Evolutionary conservation across 768 basidiomycete genomes (phyloP), one percentile per base, ranked within the genome.

Genomic region (Leccinum disarticulatum): DNA sequence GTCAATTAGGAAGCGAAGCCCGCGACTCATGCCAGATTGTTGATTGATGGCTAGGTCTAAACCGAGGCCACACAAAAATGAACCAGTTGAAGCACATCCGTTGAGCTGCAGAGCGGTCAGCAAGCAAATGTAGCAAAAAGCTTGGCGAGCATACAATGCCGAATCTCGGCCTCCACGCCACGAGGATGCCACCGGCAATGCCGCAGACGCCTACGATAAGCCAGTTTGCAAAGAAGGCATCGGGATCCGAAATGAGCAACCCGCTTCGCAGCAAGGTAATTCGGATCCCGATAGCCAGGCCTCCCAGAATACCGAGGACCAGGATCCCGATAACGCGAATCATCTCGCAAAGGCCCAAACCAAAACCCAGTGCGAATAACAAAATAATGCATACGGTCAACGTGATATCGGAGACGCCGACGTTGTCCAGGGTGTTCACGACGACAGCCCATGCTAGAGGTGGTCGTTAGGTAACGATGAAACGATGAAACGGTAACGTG

Each of bases 1-100:
- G 66, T 89, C 88, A 60, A 88, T 79, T 14, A 89, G 76, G 64
- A 79, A 82, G 22, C 88, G 79, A 31, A 89, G 76, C 3, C 87
- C 87, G 22, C 80, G 74, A 64, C 86, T 85, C 78, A 87, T 79
- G 6, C 87, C 88, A 6, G 74, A 71, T 65, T 89, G 87, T 63
- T 79, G 75, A 60, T 87, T 78, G 53, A 87, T 55, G 51, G 80
- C 68, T 4, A 88, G 75, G 70, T 89, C 87, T 11, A 83, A 65
- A 22, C 80, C 86, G 9, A 89, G 77, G 30, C 68, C 79, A 14
- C 77, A 73, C 27, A 89, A 70, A 68, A 89, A 88, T 9, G 87
- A 82, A 33, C 88, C 88, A 22, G 77, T 72, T 1, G 85, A 82
- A n/a, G 86, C 78, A 55, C 82, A 84, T 38, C 79, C 76, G 48